Conservation (phyloP, 352 stramenopile species). For the Nothophytophthora sp. region DNA sequence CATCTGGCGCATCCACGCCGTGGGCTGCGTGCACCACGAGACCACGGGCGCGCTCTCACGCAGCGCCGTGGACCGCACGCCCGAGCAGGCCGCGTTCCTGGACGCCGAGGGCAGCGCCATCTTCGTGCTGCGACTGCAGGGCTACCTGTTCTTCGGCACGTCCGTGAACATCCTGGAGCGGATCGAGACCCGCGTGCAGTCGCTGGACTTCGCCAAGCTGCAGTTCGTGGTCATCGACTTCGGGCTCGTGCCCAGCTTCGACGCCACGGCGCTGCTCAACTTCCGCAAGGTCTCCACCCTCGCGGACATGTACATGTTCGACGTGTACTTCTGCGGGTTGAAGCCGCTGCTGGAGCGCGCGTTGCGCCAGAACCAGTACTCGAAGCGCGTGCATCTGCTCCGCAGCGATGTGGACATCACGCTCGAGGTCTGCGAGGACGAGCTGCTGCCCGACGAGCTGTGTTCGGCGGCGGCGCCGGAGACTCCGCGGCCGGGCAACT, state of each 20-base stretch:
- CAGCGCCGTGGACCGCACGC: slow-evolving; percentile 68
- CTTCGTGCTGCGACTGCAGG: slow-evolving; percentile 75
- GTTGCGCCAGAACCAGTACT: slow-evolving; percentile 49
- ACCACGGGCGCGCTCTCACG: slow-evolving; percentile 63
- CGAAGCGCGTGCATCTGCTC: slow-evolving; percentile 48
- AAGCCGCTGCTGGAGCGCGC: slow-evolving; percentile 50
- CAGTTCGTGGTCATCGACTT: slow-evolving; percentile 80
- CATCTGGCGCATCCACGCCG: slow-evolving; percentile 77
- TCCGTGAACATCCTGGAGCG: slow-evolving; percentile 78
- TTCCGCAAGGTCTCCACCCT: slow-evolving; percentile 68
- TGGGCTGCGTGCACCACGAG: slow-evolving; percentile 79
- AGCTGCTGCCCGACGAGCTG: slow-evolving; percentile 50
- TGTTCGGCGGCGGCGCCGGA: slow-evolving; percentile 23
- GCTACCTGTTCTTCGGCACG: slow-evolving; percentile 84
- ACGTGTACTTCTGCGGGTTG: slow-evolving; percentile 81
- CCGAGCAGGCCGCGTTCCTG: slow-evolving; percentile 57
- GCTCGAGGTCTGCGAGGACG: slow-evolving; percentile 71
- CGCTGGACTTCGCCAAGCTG: slow-evolving; percentile 56
- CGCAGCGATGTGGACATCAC: slow-evolving; percentile 52
- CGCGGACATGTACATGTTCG: slow-evolving; percentile 66
- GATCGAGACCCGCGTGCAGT: slow-evolving; percentile 71
- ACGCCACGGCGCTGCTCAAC: slow-evolving; percentile 75
- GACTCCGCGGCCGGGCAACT: slow-evolving; percentile 21
- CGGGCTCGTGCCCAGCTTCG: slow-evolving; percentile 74
- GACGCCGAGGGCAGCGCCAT: slow-evolving; percentile 56